Percentiles rank a stretch among this genome's conserved stretches.
phyloP scores from a whole-genome alignment of 2,329 filamentous ascomycete genomes.

The Aspergillus cejpii region DNA sequence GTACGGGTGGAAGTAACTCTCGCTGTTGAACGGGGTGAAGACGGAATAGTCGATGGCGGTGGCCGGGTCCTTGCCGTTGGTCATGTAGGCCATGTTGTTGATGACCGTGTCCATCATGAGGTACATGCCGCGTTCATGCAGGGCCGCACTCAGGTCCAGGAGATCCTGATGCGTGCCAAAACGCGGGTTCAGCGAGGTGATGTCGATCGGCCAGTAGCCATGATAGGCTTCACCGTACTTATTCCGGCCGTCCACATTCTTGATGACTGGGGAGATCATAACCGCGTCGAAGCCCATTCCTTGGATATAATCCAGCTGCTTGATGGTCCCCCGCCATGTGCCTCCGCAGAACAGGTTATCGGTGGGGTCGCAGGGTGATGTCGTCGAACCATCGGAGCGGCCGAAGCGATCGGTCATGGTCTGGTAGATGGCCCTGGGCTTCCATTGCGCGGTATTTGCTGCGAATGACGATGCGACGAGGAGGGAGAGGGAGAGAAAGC shows the following conservation, averaged over 20 bases:
- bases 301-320: conserved; percentile 47
- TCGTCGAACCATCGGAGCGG: conserved; percentile 35
- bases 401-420: conserved; percentile 45
- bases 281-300: conserved; percentile 46
- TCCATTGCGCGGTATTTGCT: conserved; percentile 34
- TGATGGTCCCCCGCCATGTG: conserved; percentile 45
- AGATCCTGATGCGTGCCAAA: conserved; percentile 46
- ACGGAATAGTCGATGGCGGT: conserved; percentile 21
- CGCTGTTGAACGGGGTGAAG: conserved; percentile 24
- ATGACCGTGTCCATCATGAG: conserved; percentile 50
- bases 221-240: conserved; percentile 45
- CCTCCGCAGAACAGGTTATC: conserved; percentile 45
- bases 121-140: conserved; percentile 46
- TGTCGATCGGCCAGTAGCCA: conserved; percentile 46
- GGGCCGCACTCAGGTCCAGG: conserved; percentile 40
- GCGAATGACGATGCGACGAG: conserved; percentile 10
- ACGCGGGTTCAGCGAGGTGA: conserved; percentile 45
- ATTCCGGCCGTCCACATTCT: conserved; percentile 34
- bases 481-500: neutral
- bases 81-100: conserved; percentile 43
- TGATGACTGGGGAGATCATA: conserved; percentile 40
- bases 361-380: conserved; percentile 25
- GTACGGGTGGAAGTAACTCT: conserved; percentile 24
- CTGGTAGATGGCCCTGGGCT: conserved; percentile 42
- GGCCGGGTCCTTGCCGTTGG: conserved; percentile 22